These are phyloP conservation scores for Aspergillus ellipticus DNA, from an alignment of 495 filamentous ascomycete genomes.

Conservation along the genomic window DNA sequence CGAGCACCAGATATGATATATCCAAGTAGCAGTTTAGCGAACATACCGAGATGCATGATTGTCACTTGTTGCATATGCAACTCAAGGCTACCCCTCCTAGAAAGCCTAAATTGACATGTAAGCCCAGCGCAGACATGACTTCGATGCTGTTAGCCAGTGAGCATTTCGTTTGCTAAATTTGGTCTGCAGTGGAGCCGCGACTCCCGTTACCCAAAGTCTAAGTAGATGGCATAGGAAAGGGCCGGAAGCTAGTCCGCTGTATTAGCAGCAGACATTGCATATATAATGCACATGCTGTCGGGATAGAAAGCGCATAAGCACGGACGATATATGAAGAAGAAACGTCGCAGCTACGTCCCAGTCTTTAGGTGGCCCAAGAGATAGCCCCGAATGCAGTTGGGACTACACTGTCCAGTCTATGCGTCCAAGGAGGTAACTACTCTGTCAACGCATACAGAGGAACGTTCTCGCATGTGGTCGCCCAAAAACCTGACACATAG, in stretches of 20 bases:
- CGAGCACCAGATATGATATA: background rate
- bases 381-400: background rate
- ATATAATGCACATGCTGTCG: background rate
- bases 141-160: background rate
- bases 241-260: background rate
- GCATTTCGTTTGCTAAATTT: background rate
- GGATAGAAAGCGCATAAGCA: background rate
- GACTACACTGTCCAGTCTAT: background rate
- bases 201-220: no score
- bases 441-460: background rate
- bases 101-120: background rate
- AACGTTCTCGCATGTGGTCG: background rate
- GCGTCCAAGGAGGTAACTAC: background rate
- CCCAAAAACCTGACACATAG: background rate
- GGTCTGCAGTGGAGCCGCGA: no score
- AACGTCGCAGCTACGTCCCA: background rate
- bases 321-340: background rate
- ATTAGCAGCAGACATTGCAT: background rate
- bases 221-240: background rate
- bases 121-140: background rate
- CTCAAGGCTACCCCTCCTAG: background rate
- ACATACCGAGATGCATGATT: background rate
- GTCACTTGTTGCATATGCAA: background rate
- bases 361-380: background rate
- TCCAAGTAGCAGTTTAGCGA: background rate